Percentiles rank a stretch among this genome's conserved stretches.
phyloP scores from a whole-genome alignment of 2,329 filamentous ascomycete species.

The Penicillium sp. region DNA sequence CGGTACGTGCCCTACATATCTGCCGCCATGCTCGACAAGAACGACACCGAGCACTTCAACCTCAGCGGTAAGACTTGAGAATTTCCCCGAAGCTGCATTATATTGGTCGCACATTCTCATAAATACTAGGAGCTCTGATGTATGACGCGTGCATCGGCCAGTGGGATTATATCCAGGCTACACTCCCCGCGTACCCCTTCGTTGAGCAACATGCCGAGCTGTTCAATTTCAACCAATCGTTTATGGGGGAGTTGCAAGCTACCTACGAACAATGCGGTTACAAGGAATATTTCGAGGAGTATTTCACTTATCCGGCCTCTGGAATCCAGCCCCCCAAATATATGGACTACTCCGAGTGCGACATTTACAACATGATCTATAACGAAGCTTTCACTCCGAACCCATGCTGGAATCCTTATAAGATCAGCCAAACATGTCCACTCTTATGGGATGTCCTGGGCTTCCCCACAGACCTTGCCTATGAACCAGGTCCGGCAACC shows the following conservation, averaged over 20 bases:
- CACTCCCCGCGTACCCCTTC: constrained; percentile 43
- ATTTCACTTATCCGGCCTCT: constrained; percentile 53
- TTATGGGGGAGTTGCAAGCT: constrained; percentile 39
- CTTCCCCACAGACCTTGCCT: constrained; percentile 54
- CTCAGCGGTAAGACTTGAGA: constrained; percentile 51
- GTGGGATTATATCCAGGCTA: constrained; percentile 32
- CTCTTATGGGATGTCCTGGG: constrained; percentile 66
- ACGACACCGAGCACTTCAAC: constrained; percentile 67
- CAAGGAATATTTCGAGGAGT: constrained; percentile 45
- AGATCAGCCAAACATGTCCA: constrained; percentile 70
- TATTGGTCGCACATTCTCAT: neutral
- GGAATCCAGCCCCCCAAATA: constrained; percentile 57
- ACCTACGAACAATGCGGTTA: constrained; percentile 48
- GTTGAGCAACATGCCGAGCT: constrained; percentile 44
- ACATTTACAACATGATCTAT: constrained; percentile 58
- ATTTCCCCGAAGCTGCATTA: neutral
- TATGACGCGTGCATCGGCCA: constrained; percentile 65
- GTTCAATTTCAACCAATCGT: constrained; percentile 47
- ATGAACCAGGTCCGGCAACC: constrained; percentile 59
- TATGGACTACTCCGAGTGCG: constrained; percentile 54
- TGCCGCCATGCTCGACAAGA: constrained; percentile 67
- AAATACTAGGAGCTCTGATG: constrained; percentile 54
- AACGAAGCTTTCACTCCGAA: constrained; percentile 58
- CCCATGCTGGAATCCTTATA: constrained; percentile 77
- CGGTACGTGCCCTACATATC: constrained; percentile 70